These are phyloP conservation scores for Petunia axillaris DNA, from an alignment of 257 asterid species.

Conservation along the genomic window DNA sequence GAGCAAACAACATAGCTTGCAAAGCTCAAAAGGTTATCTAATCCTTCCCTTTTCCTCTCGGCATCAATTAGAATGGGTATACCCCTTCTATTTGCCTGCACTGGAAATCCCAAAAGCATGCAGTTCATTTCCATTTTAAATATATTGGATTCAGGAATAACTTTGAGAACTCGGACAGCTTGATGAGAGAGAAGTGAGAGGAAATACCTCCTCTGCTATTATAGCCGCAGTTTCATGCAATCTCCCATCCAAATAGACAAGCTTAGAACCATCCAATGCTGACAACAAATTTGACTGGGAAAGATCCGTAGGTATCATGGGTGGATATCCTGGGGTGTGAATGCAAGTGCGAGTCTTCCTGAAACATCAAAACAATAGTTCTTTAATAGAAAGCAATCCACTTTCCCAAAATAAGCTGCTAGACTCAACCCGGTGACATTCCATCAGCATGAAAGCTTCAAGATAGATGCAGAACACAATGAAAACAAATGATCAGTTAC, in stretches of 20 bases:
- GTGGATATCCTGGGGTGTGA: slow-evolving; percentile 96
- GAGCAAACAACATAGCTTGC: slow-evolving; percentile 82
- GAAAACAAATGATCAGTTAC: neutral
- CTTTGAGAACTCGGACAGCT: neutral
- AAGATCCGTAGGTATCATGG: slow-evolving; percentile 85
- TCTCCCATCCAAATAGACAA: slow-evolving; percentile 81
- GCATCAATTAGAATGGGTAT: slow-evolving; percentile 90
- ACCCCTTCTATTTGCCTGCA: slow-evolving; percentile 90
- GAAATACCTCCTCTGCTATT: slow-evolving; percentile 81
- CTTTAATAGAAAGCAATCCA: slow-evolving; percentile 5
- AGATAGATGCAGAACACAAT: neutral
- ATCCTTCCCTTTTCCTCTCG: slow-evolving; percentile 88
- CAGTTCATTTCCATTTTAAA: slow-evolving; percentile 39
- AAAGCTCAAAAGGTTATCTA: slow-evolving; percentile 76
- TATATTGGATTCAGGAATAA: neutral
- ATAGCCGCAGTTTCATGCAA: slow-evolving; percentile 82
- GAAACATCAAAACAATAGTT: slow-evolving; percentile 37
- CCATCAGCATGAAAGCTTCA: neutral
- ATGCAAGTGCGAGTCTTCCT: slow-evolving; percentile 97
- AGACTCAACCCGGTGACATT: slow-evolving; percentile 14
- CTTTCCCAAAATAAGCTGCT: neutral
- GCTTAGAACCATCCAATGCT: slow-evolving; percentile 70
- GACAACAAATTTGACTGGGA: slow-evolving; percentile 58
- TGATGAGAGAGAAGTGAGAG: slow-evolving; percentile 26
- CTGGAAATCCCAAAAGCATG: slow-evolving; percentile 62